A percentile compares a stretch with the other conserved stretches of the same genome.
These are phyloP conservation scores for Geotrichum histeridarum DNA, from an alignment of 1,139 yeast genomes.

Conservation along the genomic window DNA sequence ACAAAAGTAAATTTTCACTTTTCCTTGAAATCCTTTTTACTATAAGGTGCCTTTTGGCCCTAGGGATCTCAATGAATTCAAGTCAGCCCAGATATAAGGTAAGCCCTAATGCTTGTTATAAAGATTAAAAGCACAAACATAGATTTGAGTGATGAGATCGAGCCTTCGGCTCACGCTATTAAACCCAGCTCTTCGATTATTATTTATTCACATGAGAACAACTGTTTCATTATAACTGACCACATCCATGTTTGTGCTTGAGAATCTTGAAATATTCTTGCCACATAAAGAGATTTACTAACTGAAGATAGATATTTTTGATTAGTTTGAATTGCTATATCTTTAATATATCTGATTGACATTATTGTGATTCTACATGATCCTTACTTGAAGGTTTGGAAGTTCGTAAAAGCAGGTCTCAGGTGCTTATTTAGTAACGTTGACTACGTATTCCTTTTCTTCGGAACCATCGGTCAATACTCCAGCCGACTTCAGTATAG, in stretches of 20 bases:
- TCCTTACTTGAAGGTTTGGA: not conserved
- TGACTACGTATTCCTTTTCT: slow-evolving; percentile 20
- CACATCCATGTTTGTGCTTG: not conserved
- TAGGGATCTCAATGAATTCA: not conserved
- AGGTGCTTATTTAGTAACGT: not conserved
- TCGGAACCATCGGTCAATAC: slow-evolving; percentile 40
- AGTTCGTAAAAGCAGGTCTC: not conserved
- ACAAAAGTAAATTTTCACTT: not conserved
- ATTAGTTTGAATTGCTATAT: not conserved
- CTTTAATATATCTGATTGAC: not conserved
- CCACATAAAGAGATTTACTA: not conserved
- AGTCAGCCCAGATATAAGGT: not conserved
- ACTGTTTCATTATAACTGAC: not conserved
- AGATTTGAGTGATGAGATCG: slow-evolving; percentile 13
- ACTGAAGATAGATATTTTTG: not conserved
- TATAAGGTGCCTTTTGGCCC: not conserved
- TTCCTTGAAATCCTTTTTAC: not conserved
- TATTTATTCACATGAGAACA: slow-evolving; percentile 16
- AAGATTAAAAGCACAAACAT: not conserved
- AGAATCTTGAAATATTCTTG: not conserved
- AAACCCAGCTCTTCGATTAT: slow-evolving; percentile 18
- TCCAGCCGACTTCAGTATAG: slow-evolving; percentile 57
- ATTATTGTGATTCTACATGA: no score
- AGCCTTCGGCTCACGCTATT: slow-evolving; percentile 17
- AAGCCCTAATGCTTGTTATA: not conserved